Base-by-base conservation (phyloP, 2,329 filamentous ascomycete genomes). In the Colletotrichum coccodes region DNA sequence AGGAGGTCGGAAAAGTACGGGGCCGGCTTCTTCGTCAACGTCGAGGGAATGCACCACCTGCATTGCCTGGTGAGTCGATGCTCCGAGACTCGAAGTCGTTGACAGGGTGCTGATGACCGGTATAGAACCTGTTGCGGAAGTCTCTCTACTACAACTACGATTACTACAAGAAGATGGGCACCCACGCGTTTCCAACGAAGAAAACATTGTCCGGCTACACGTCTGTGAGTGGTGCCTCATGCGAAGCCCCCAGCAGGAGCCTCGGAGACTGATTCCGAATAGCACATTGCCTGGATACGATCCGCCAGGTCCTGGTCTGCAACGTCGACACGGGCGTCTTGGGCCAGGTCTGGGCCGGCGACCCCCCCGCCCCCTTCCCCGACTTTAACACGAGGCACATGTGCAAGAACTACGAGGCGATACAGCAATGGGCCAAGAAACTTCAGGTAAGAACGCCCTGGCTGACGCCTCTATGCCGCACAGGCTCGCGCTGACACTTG, bases 271-370 rank as follows among this genome's bases (percentile, higher is more conserved):
- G 28, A 64, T 28, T 11, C 9, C 3, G 7, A 8, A 9, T 56
- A 86, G 84, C 86, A 6, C 89, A 91, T 69, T 91, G 89, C 67
- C 79, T 91, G 36, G 89, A 91, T 70, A 87, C 86, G 4, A 68
- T 91, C 50, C 85, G 89, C 1, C 89, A 91, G 74, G 86, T 89
- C 18, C 80, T 91, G 16, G 90, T 90, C 87, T 91, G 89, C 76
- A 87, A 85, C 32, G 81, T 86, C 23, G 89, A 91, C 71, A 85
- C 87, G 3, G 88, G 84, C 1, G 83, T 91, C 0, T 80, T 91
- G 0, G 88, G 88, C 14, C 88, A 91, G 72, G 83, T 91, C 6
- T 91, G 89, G 89, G 84, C 84, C 38, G 79, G 87, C 28, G 75
- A 77, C 3, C 72, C 80, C 1, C 82, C 84, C 0, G 77, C 79